phyloP scores from a whole-genome alignment of 371 early-diverging fungal species.

The Haplosporangium sp. region DNA sequence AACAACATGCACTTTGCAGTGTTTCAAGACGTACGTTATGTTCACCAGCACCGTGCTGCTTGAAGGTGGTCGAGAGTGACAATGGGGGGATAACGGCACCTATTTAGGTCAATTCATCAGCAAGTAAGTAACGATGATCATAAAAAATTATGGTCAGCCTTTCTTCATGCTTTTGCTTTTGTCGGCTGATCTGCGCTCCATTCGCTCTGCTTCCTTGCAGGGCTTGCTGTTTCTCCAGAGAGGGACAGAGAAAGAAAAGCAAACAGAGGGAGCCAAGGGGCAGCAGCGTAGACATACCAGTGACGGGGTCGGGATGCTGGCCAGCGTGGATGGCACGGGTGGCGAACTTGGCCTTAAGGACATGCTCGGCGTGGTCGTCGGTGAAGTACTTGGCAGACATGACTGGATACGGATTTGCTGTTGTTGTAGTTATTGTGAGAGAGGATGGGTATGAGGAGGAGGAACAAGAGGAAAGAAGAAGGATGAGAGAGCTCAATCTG shows the following conservation, averaged over 20 bases:
- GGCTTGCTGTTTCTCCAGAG: neutral
- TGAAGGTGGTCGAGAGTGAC: constrained; percentile 95
- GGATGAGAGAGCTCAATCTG: neutral
- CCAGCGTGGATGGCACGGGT: constrained; percentile 95
- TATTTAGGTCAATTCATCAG: constrained; percentile 1
- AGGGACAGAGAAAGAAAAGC: neutral
- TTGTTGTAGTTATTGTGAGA: neutral
- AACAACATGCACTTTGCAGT: neutral
- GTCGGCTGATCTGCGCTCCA: too few relatives aligned
- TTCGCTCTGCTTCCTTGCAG: neutral
- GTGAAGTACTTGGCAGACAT: constrained; percentile 46
- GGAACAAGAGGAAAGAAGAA: neutral
- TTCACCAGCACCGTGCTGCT: constrained; percentile 91
- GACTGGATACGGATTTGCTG: constrained; percentile 2
- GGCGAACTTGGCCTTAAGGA: constrained; percentile 68
- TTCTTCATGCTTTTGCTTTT: too few relatives aligned
- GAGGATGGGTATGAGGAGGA: neutral
- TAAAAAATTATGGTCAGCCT: neutral
- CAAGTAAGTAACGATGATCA: neutral
- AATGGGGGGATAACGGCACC: constrained; percentile 96
- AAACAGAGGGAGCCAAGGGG: neutral
- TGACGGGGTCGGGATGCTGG: constrained; percentile 85
- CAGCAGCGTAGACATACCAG: constrained; percentile 61
- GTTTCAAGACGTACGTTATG: constrained; percentile 72
- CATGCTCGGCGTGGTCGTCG: constrained; percentile 49